Evolutionary conservation across 306 rosid species (phyloP).

Genomic region (Cucumis sativus): Cucumber_9930_V3 NC_026655.2:29093001-29093500

Average conservation of each 20-base stretch:
- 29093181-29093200: background rate
- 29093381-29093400: constrained; percentile 89
- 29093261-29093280: constrained; percentile 31
- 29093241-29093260: background rate
- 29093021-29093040: background rate
- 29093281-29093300: constrained; percentile 84
- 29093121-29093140: background rate
- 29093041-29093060: background rate
- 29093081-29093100: background rate
- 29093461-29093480: constrained; percentile 99
- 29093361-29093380: constrained; percentile 98
- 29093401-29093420: constrained; percentile 80
- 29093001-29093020: background rate
- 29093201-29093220: background rate
- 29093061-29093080: background rate
- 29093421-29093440: constrained; percentile 99
- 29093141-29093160: background rate
- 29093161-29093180: background rate
- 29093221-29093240: background rate
- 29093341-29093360: constrained; percentile 95
- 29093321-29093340: constrained; percentile 93
- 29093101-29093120: background rate
- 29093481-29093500: constrained; percentile 98
- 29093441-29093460: constrained; percentile 98
- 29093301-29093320: constrained; percentile 99